A percentile compares a stretch with the other conserved stretches of the same genome.
Evolutionary conservation across 2,329 filamentous ascomycete genomes (phyloP).

Genomic region (Chrysoporthe puriensis): DNA sequence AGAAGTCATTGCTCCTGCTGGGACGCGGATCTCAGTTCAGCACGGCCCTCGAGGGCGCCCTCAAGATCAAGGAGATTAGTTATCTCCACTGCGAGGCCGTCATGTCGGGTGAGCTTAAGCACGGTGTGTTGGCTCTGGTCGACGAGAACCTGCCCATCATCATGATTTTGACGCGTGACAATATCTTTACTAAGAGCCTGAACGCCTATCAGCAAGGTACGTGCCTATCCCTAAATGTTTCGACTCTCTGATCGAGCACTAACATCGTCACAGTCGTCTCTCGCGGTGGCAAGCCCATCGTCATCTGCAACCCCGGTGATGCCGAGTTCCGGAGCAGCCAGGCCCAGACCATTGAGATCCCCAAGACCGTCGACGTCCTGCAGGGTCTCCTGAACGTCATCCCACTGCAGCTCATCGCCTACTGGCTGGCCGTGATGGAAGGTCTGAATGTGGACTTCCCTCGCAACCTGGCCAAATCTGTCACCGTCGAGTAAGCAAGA

Average conservation of each 20-base stretch:
- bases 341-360: slow-evolving; percentile 97
- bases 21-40: slow-evolving; percentile 96
- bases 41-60: slow-evolving; percentile 92
- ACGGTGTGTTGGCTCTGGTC: slow-evolving; percentile 94
- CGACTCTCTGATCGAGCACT: not conserved
- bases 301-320: slow-evolving; percentile 93
- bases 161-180: slow-evolving; percentile 97
- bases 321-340: slow-evolving; percentile 85
- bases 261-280: slow-evolving; percentile 72
- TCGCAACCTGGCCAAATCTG: slow-evolving; percentile 97
- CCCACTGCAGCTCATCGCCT: slow-evolving; percentile 95
- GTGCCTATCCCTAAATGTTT: slow-evolving; percentile 34
- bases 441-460: slow-evolving; percentile 98
- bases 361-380: slow-evolving; percentile 90
- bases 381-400: slow-evolving; percentile 98
- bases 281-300: slow-evolving; percentile 92
- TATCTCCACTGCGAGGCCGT: slow-evolving; percentile 99
- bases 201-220: slow-evolving; percentile 97
- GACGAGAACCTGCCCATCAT: slow-evolving; percentile 99
- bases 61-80: slow-evolving; percentile 99
- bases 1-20: slow-evolving; percentile 92
- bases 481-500: slow-evolving; percentile 84
- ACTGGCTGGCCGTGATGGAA: slow-evolving; percentile 97
- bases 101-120: slow-evolving; percentile 99
- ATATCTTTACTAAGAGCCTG: slow-evolving; percentile 97